Percentiles rank a stretch among this genome's conserved stretches.
Evolutionary conservation across 2,329 filamentous ascomycete genomes (phyloP).

Genomic region (Colletotrichum plurivorum): DNA sequence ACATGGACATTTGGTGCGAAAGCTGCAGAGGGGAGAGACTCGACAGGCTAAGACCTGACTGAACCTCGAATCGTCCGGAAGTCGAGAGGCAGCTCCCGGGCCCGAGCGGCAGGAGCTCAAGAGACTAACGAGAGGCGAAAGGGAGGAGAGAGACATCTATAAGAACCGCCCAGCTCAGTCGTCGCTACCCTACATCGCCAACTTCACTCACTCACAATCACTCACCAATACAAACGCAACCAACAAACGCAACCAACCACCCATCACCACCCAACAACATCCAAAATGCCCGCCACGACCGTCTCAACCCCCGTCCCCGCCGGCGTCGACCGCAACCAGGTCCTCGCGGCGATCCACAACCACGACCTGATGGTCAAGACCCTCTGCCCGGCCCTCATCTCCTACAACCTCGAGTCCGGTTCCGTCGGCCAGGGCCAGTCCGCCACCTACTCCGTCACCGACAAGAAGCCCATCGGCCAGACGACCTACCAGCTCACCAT

Average conservation of each 20-base stretch:
- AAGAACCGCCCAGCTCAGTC: slow-evolving; percentile 26
- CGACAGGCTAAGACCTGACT: not conserved
- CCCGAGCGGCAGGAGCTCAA: slow-evolving; percentile 11
- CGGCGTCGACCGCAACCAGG: slow-evolving; percentile 27
- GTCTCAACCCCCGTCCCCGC: slow-evolving; percentile 36
- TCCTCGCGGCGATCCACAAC: slow-evolving; percentile 36
- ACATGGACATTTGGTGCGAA: not conserved
- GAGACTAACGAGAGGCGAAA: not conserved
- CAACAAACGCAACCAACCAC: not conserved
- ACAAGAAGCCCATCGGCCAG: slow-evolving; percentile 41
- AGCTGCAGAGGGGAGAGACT: not conserved
- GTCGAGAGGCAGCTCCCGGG: not conserved
- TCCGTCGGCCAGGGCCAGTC: slow-evolving; percentile 28
- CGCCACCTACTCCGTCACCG: slow-evolving; percentile 38
- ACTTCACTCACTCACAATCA: slow-evolving; percentile 7
- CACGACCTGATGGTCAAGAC: slow-evolving; percentile 41
- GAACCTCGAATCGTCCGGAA: slow-evolving; percentile 21
- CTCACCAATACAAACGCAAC: not conserved
- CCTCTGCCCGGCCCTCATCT: slow-evolving; percentile 37
- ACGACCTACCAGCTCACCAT: slow-evolving; percentile 40
- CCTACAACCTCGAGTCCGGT: slow-evolving; percentile 36
- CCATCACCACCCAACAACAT: not conserved
- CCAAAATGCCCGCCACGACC: slow-evolving; percentile 31
- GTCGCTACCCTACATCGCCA: slow-evolving; percentile 17
- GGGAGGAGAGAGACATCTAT: slow-evolving; percentile 21